Conservation (phyloP, 2,329 filamentous ascomycete genomes). For the Monascus ruber region DNA sequence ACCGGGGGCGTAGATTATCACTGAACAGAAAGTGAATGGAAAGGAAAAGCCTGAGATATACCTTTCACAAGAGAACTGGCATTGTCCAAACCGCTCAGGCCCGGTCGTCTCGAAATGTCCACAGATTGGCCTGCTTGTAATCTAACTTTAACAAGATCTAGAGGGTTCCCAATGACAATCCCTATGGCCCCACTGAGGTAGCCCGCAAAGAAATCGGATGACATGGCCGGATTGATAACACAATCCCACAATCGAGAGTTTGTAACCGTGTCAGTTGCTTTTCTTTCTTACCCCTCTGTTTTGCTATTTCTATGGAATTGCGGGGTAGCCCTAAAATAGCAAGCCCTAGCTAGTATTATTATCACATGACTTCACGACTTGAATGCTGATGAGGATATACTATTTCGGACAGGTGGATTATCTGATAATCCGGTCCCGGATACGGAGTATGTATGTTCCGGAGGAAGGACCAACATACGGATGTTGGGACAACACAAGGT, state of each 20-base stretch:
- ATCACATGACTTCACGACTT: too few relatives aligned
- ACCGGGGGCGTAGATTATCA: background rate
- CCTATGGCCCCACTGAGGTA: constrained; percentile 77
- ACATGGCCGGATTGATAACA: constrained; percentile 42
- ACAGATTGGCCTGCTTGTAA: constrained; percentile 53
- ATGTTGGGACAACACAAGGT: too few relatives aligned
- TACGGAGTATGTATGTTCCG: too few relatives aligned
- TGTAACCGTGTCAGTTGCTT: background rate
- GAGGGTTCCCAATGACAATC: constrained; percentile 79
- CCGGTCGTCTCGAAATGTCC: constrained; percentile 10
- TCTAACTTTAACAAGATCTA: constrained; percentile 69
- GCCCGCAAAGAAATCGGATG: constrained; percentile 86
- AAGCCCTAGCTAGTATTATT: too few relatives aligned
- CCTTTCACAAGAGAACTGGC: constrained; percentile 28
- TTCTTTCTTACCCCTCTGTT: background rate
- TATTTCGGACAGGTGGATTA: too few relatives aligned
- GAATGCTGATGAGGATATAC: too few relatives aligned
- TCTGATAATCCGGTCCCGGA: too few relatives aligned
- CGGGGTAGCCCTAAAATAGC: background rate
- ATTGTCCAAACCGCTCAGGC: constrained; percentile 22
- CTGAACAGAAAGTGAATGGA: too few relatives aligned
- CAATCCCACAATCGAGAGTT: background rate
- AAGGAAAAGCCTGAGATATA: constrained; percentile 7
- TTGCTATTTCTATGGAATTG: background rate
- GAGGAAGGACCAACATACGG: too few relatives aligned